Evolutionary conservation across 129 eudicot genomes (phyloP), one percentile per base, ranked within the genome.

Genomic region (Chrysanthemum seticuspe): DNA sequence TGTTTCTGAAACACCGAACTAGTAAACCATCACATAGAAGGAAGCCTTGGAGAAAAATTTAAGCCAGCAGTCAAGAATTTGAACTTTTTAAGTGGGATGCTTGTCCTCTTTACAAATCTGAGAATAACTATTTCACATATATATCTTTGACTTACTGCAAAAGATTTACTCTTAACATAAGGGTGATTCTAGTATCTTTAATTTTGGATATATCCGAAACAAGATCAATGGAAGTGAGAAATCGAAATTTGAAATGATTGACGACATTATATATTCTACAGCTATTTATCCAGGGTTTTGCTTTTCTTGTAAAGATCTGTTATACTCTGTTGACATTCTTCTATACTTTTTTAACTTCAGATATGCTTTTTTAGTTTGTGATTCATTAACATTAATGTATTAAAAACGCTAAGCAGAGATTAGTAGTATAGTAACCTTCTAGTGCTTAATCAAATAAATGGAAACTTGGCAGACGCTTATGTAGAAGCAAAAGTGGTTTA

Each of bases 401-500:
- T 15, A 66, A 36, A 66, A 66, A 48, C 10, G 10, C 15, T 34
- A 10, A 63, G 19, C 11, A 18, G 56, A 45, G 36, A 47, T 34
- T 63, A 13, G 18, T 12, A 23, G 10, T 12, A 13, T 0, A 48
- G 36, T 47, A 51, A 66, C 12, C 6, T 19, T 40, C 10, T 52
- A 48, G 23, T 47, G 71, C 58, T 67, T 67, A 16, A 67, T 67
- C 36, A 13, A 29, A 34, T 21, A 48, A 48, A 51, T 67, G 72
- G 4, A 5, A 13, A 67, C 21, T 23, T 48, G 45, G 71, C 15
- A 66, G 6, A 70, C 23, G 6, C 34, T 55, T 71, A 34, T 4
- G 34, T 56, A 55, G 65, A 71, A 55, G 50, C 62, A 34, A 50
- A 34, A 70, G 18, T 12, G 53, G 0, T 19, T 72, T 59, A 67